phyloP scores from a whole-genome alignment of 2,329 filamentous ascomycete genomes.

The Apiospora arundinis region DNA sequence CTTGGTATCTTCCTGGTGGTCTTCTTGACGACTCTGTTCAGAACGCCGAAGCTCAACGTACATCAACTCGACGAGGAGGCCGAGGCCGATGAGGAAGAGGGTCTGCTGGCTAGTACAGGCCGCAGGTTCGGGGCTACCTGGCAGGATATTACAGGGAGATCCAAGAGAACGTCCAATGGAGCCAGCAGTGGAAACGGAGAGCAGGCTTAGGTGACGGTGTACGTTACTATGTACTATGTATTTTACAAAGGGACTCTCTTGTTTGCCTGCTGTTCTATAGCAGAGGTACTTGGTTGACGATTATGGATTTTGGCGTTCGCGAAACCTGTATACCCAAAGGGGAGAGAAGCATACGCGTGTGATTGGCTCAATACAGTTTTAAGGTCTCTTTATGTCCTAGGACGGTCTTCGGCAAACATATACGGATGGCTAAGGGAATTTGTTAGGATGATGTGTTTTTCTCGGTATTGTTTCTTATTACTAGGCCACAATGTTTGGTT shows the following conservation, averaged over 20 bases:
- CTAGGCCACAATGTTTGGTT: neutral
- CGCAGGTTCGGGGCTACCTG: conserved; percentile 84
- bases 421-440: neutral
- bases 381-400: neutral
- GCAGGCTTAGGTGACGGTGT: neutral
- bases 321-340: neutral
- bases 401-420: neutral
- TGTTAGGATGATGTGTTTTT: neutral
- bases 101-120: conserved; percentile 82
- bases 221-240: neutral
- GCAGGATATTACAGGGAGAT: conserved; percentile 79
- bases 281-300: neutral
- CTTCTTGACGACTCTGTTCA: conserved; percentile 79
- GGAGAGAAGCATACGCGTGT: neutral
- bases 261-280: neutral
- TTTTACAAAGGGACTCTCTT: neutral
- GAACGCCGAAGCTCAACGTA: conserved; percentile 78
- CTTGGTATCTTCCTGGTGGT: conserved; percentile 83
- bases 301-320: neutral
- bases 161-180: conserved; percentile 19
- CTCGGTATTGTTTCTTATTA: neutral
- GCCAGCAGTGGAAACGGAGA: conserved; percentile 19
- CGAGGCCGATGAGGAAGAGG: conserved; percentile 92
- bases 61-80: conserved; percentile 85
- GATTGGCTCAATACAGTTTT: neutral